Conservation (phyloP, 192 early-diverging fungal species). For the Umbelopsis sp. region DNA sequence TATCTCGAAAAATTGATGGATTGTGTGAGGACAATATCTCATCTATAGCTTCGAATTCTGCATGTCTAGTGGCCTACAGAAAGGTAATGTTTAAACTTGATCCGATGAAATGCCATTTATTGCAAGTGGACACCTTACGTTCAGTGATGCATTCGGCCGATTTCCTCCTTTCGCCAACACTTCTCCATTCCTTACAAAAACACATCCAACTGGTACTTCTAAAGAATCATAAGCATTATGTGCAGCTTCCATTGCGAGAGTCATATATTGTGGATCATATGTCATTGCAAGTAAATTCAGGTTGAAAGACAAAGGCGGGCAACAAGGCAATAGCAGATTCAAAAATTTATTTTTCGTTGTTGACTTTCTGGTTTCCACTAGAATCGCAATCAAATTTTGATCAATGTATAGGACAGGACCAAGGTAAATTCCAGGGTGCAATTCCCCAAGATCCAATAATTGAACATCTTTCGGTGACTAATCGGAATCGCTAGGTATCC, state of each 20-base stretch:
- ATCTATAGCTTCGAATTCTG: conserved; percentile 94
- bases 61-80: conserved; percentile 85
- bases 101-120: neutral
- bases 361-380: neutral
- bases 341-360: too few relatives aligned
- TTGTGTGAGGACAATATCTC: conserved; percentile 53
- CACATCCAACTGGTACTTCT: conserved; percentile 97
- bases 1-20: conserved; percentile 39
- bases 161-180: conserved; percentile 88
- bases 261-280: conserved; percentile 35
- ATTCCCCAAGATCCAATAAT: neutral
- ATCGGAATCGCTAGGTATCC: conserved; percentile 19
- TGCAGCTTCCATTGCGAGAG: conserved; percentile 49
- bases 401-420: conserved; percentile 34
- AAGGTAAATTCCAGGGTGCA: conserved; percentile 9
- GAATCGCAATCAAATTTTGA: neutral
- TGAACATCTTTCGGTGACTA: neutral
- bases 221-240: conserved; percentile 77
- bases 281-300: neutral
- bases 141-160: conserved; percentile 80
- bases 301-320: too few relatives aligned
- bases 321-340: too few relatives aligned
- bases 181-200: conserved; percentile 72
- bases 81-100: neutral
- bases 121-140: conserved; percentile 56